phyloP scores from a whole-genome alignment of 129 eudicot species.

The Cynara cardunculus region DNA sequence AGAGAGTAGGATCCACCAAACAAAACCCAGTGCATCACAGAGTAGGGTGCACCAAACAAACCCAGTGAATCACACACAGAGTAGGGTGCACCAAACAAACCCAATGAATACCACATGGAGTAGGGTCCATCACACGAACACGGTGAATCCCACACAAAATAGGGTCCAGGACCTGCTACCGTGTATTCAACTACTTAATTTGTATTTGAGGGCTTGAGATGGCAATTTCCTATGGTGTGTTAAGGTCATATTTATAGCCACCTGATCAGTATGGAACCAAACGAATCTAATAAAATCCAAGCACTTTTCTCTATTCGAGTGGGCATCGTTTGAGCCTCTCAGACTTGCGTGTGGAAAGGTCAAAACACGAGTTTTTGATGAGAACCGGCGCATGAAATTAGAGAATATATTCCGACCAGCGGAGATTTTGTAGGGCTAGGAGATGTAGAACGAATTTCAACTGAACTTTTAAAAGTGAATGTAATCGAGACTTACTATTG shows the following conservation, averaged over 20 bases:
- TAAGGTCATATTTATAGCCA: constrained; percentile 26
- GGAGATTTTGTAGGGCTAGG: not conserved
- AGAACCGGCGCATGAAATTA: not conserved
- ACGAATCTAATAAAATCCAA: constrained; percentile 8
- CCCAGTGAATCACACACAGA: no score
- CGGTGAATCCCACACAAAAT: not conserved
- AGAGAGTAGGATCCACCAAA: not conserved
- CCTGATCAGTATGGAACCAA: not conserved
- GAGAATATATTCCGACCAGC: constrained; percentile 30
- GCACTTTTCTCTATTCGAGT: constrained; percentile 6
- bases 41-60: not conserved
- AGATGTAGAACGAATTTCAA: constrained; percentile 12
- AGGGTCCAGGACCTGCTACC: not conserved
- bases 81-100: no score
- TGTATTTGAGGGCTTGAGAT: not conserved
- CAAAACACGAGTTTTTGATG: constrained; percentile 2
- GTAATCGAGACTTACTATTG: constrained; percentile 14
- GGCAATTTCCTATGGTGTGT: not conserved
- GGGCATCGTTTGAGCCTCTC: constrained; percentile 8
- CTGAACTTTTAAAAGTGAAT: constrained; percentile 19
- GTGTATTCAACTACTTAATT: constrained; percentile 10
- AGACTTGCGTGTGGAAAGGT: constrained; percentile 11
- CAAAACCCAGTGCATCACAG: not conserved
- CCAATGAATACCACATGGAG: not conserved
- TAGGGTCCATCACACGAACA: not conserved